Evolutionary conservation across 2,329 filamentous ascomycete genomes (phyloP).

Genomic region (Zalaria obscura): DNA sequence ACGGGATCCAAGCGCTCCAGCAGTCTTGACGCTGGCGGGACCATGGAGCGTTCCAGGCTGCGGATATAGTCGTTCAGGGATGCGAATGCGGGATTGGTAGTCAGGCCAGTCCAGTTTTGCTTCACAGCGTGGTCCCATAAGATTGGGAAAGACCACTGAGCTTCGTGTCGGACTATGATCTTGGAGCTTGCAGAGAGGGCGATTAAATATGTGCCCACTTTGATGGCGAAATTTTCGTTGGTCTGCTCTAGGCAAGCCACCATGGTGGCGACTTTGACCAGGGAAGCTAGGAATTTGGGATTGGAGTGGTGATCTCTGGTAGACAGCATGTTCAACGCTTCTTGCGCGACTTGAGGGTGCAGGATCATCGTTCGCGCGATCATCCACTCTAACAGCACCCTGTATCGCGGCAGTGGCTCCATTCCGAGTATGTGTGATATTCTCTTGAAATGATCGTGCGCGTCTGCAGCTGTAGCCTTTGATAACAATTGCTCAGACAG

Average conservation of each 20-base stretch:
- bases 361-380: conserved; percentile 27
- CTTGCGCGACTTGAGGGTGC: conserved; percentile 16
- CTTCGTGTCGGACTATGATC: conserved; percentile 38
- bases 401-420: conserved; percentile 32
- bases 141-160: conserved; percentile 33
- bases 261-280: conserved; percentile 32
- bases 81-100: conserved; percentile 24
- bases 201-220: conserved; percentile 27
- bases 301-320: conserved; percentile 30
- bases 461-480: conserved; percentile 8
- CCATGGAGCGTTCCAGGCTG: conserved; percentile 27
- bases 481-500: conserved; percentile 23
- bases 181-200: conserved; percentile 33
- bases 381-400: conserved; percentile 34
- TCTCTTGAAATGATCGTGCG: conserved; percentile 19
- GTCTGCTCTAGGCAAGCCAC: conserved; percentile 22
- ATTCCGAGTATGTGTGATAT: conserved; percentile 27
- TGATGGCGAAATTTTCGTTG: conserved; percentile 22
- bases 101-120: conserved; percentile 22
- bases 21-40: conserved; percentile 21
- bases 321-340: conserved; percentile 22
- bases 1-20: conserved; percentile 28
- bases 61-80: conserved; percentile 30
- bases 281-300: conserved; percentile 31
- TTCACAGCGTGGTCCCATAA: conserved; percentile 25